phyloP scores from a whole-genome alignment of 2,329 filamentous ascomycete genomes.

The Ophiocordyceps australis region DNA sequence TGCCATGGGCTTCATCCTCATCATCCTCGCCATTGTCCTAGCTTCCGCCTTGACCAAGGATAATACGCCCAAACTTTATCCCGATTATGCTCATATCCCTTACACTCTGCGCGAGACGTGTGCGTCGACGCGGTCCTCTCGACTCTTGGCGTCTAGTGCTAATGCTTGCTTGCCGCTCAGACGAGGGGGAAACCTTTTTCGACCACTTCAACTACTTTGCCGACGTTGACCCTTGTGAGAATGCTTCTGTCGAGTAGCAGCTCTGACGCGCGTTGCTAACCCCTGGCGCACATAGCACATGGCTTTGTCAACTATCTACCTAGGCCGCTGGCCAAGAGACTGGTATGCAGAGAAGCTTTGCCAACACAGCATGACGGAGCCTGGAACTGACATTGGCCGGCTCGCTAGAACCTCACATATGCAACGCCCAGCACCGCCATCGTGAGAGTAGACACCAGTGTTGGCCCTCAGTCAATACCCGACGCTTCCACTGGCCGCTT shows the following conservation, averaged over 20 bases:
- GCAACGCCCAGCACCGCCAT: constrained; percentile 33
- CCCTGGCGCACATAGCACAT: constrained; percentile 16
- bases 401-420: constrained; percentile 40
- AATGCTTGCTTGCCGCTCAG: too few species aligned
- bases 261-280: too few species aligned
- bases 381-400: too few species aligned
- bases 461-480: constrained; percentile 24
- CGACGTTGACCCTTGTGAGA: constrained; percentile 27
- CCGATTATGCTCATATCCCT: too few species aligned
- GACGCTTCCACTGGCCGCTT: constrained; percentile 40
- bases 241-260: too few species aligned
- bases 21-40: too few species aligned
- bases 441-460: constrained; percentile 41
- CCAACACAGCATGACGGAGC: neutral
- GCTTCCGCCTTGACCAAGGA: too few species aligned
- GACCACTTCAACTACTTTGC: constrained; percentile 35
- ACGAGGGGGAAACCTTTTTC: constrained; percentile 30
- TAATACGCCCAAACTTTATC: too few species aligned
- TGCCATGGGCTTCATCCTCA: too few species aligned
- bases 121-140: too few species aligned
- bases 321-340: constrained; percentile 16
- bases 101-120: too few species aligned
- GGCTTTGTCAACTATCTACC: constrained; percentile 38
- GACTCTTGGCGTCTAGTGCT: too few species aligned
- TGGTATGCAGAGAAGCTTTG: constrained; percentile 15